Percentiles rank a stretch among this genome's conserved stretches.
These are phyloP conservation scores for Candida nanaspora DNA, from an alignment of 805 yeast genomes.

Conservation along the genomic window DNA sequence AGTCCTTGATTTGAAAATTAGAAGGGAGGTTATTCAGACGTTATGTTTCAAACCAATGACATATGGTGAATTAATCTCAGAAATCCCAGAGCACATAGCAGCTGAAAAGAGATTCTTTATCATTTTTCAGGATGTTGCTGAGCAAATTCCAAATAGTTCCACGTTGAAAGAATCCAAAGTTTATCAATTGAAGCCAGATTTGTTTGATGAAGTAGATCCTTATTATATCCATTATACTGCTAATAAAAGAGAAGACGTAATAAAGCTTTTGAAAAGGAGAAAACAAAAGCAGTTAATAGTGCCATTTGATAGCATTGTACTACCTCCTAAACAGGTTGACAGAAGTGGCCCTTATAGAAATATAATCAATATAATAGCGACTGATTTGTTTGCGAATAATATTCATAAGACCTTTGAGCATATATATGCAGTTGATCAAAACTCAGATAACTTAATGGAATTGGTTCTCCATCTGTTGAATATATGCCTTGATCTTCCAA, in stretches of 20 bases:
- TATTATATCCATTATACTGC: conserved; percentile 72
- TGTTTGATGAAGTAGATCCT: conserved; percentile 59
- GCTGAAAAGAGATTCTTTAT: conserved; percentile 68
- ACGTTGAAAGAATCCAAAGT: conserved; percentile 50
- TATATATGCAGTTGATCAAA: conserved; percentile 29
- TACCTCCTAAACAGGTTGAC: conserved; percentile 45
- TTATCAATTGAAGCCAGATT: conserved; percentile 58
- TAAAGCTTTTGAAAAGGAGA: conserved; percentile 48
- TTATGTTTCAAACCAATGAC: conserved; percentile 70
- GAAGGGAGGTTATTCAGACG: conserved; percentile 71
- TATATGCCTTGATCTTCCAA: conserved; percentile 40
- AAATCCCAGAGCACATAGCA: conserved; percentile 69
- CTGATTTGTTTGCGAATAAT: conserved; percentile 46
- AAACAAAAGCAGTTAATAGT: conserved; percentile 32
- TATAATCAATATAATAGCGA: conserved; percentile 45
- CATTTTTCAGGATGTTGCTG: conserved; percentile 42
- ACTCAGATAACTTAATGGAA: conserved; percentile 50
- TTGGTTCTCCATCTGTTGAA: conserved; percentile 64
- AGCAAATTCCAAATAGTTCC: conserved; percentile 48
- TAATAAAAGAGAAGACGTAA: conserved; percentile 80
- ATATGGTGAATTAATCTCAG: conserved; percentile 61
- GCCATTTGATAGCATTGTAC: conserved; percentile 39
- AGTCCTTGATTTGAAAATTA: conserved; percentile 43
- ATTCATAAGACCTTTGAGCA: conserved; percentile 42
- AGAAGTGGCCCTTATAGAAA: conserved; percentile 33